Evolutionary conservation across 805 yeast genomes (phyloP).

Genomic region (Candida odintsovae): DNA sequence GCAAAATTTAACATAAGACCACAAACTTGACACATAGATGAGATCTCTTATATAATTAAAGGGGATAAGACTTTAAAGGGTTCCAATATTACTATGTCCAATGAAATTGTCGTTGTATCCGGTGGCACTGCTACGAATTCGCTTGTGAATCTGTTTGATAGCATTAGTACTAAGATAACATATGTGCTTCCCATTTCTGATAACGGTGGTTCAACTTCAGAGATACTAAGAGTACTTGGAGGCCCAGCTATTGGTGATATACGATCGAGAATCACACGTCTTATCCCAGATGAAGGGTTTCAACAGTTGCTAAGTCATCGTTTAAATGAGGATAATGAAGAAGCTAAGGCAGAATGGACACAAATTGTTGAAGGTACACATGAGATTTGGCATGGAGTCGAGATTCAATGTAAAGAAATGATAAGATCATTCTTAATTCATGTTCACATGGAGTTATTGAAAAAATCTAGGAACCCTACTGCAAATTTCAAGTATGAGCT

Average conservation of each 20-base stretch:
- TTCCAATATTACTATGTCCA: not conserved
- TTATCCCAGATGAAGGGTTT: constrained; percentile 50
- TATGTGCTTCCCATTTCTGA: constrained; percentile 83
- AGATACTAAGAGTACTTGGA: constrained; percentile 76
- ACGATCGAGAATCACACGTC: constrained; percentile 69
- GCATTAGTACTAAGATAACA: constrained; percentile 38
- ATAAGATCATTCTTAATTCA: constrained; percentile 72
- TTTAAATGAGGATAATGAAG: constrained; percentile 37
- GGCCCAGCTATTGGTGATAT: constrained; percentile 96
- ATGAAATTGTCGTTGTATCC: constrained; percentile 38
- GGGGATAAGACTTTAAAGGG: too few species aligned
- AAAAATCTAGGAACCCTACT: constrained; percentile 49
- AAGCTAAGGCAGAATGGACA: constrained; percentile 72
- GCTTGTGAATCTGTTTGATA: constrained; percentile 52
- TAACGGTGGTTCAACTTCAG: constrained; percentile 94
- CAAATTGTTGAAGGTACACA: constrained; percentile 76
- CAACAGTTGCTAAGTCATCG: constrained; percentile 41
- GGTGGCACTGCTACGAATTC: constrained; percentile 90
- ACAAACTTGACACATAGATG: not conserved
- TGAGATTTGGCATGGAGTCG: constrained; percentile 55
- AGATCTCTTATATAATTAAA: too few species aligned
- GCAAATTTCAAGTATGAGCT: constrained; percentile 64
- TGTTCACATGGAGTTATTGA: constrained; percentile 70
- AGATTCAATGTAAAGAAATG: constrained; percentile 58
- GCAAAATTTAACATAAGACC: too few species aligned